Percentiles rank a stretch among this genome's conserved stretches.
phyloP scores from a whole-genome alignment of 306 rosid genomes.

The Sicyos edulis region DNA sequence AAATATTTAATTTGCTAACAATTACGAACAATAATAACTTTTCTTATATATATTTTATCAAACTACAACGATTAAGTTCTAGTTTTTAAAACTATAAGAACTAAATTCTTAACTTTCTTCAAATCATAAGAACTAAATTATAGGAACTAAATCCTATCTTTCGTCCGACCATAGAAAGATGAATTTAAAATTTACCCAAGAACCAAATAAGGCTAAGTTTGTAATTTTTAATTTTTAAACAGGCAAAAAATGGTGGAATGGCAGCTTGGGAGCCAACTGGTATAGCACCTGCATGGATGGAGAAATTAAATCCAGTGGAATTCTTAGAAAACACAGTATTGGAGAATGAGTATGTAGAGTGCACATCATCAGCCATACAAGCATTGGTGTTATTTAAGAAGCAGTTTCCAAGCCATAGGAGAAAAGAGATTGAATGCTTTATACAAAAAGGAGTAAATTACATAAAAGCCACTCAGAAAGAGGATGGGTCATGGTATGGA shows the following conservation, averaged over 20 bases:
- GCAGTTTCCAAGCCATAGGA: background rate
- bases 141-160: no score
- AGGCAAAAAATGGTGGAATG: slow-evolving; percentile 7
- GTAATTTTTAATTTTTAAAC: background rate
- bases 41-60: no score
- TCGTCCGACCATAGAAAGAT: no score
- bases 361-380: background rate
- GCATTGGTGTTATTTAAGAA: background rate
- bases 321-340: background rate
- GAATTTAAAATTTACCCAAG: no score
- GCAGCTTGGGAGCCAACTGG: background rate
- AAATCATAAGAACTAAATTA: no score
- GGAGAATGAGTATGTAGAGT: background rate
- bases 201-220: no score
- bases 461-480: background rate
- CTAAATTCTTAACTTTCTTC: no score
- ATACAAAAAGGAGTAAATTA: background rate
- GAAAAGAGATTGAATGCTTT: background rate
- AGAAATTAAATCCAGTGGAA: background rate
- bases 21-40: no score
- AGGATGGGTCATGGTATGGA: slow-evolving; percentile 8
- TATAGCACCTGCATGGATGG: background rate
- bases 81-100: no score
- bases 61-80: no score
- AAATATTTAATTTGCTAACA: no score